These are phyloP conservation scores for Amphicarpaea edgeworthii DNA, from an alignment of 306 rosid species.

Conservation along the genomic window DNA sequence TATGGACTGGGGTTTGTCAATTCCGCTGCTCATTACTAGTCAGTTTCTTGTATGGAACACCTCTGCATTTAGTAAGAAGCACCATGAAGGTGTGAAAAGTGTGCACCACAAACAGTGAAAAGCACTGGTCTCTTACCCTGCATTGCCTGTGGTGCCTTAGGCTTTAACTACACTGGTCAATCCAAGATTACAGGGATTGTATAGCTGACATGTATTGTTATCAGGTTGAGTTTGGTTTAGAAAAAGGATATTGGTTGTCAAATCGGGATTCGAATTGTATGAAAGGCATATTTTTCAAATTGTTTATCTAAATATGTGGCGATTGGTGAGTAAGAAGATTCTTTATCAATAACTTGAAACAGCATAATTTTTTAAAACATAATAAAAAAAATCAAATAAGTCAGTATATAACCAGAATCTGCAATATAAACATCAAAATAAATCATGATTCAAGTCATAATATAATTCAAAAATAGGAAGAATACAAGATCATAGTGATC, in stretches of 20 bases:
- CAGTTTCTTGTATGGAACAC: background rate
- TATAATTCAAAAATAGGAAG: background rate
- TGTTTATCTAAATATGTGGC: background rate
- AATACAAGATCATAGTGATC: background rate
- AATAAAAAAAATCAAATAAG: background rate
- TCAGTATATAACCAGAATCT: background rate
- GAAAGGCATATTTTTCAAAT: background rate
- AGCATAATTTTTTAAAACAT: background rate
- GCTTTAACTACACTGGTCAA: background rate
- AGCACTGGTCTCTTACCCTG: background rate
- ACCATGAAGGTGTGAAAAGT: background rate
- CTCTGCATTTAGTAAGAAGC: background rate
- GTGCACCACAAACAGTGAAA: background rate
- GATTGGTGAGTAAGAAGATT: background rate
- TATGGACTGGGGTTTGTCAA: background rate
- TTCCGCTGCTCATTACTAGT: background rate
- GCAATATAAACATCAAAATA: background rate
- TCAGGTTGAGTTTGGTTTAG: constrained; percentile 3
- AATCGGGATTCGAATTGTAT: background rate
- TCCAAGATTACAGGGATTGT: too few relatives aligned
- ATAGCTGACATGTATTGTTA: constrained; percentile 1
- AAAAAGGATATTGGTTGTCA: background rate
- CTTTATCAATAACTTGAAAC: background rate
- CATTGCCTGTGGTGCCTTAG: background rate
- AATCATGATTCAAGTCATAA: background rate